Conservation (phyloP, 495 filamentous ascomycete species). For the Hyaloscypha finlandica region DNA sequence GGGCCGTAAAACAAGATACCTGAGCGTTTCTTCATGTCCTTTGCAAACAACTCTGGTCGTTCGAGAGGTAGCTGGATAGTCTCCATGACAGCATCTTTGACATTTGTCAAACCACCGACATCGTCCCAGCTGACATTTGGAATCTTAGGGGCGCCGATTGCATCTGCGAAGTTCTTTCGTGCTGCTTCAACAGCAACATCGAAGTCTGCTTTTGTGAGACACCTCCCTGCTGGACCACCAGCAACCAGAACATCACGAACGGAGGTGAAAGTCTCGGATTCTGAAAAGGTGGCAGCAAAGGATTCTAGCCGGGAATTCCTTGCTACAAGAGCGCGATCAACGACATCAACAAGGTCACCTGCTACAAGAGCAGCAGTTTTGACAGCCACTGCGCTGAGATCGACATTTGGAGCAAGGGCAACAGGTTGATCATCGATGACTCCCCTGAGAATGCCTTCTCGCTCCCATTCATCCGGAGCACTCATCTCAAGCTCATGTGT, state of each 20-base stretch:
- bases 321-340: slow-evolving; percentile 82
- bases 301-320: slow-evolving; percentile 70
- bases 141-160: slow-evolving; percentile 97
- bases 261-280: slow-evolving; percentile 50
- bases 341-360: slow-evolving; percentile 90
- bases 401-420: slow-evolving; percentile 74
- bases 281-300: slow-evolving; percentile 53
- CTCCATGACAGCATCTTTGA: slow-evolving; percentile 94
- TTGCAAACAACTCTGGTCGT: slow-evolving; percentile 91
- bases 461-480: slow-evolving; percentile 89
- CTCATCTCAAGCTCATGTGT: slow-evolving; percentile 94
- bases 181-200: slow-evolving; percentile 89
- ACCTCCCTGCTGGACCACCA: slow-evolving; percentile 78
- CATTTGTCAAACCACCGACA: slow-evolving; percentile 88
- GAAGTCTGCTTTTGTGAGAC: slow-evolving; percentile 85
- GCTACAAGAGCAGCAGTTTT: slow-evolving; percentile 97
- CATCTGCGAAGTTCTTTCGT: slow-evolving; percentile 94
- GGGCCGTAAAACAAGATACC: slow-evolving; percentile 98
- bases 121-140: slow-evolving; percentile 97
- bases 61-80: slow-evolving; percentile 95
- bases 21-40: slow-evolving; percentile 98
- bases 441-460: slow-evolving; percentile 79
- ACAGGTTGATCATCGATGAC: slow-evolving; percentile 76
- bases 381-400: slow-evolving; percentile 77
- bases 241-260: slow-evolving; percentile 83